Evolutionary conservation across 495 filamentous ascomycete genomes (phyloP).

Genomic region (Aspergillus saccharolyticus): DNA sequence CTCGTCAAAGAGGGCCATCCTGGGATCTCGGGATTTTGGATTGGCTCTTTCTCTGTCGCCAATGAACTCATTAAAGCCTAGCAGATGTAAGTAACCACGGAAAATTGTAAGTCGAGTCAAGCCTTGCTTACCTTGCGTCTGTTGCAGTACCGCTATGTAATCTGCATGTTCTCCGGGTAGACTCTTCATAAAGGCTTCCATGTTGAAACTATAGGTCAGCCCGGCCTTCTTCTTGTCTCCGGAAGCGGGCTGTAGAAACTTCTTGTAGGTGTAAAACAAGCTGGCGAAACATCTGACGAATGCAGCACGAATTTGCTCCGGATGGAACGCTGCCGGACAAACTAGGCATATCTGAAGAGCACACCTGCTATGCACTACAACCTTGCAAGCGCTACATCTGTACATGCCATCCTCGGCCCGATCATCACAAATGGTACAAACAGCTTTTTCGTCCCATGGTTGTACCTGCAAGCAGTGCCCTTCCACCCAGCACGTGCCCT

Average conservation of each 20-base stretch:
- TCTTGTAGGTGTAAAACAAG: constrained; percentile 92
- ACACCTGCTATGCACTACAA: constrained; percentile 75
- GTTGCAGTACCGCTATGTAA: constrained; percentile 79
- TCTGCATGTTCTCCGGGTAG: constrained; percentile 87
- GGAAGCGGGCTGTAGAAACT: constrained; percentile 67
- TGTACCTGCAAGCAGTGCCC: constrained; percentile 84
- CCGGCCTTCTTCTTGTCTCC: constrained; percentile 83
- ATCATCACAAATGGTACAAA: constrained; percentile 87
- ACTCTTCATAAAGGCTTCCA: constrained; percentile 87
- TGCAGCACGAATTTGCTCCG: constrained; percentile 85
- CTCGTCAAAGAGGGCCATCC: constrained; percentile 88
- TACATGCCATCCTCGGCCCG: constrained; percentile 86
- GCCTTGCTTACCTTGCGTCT: constrained; percentile 74
- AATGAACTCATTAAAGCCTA: constrained; percentile 95
- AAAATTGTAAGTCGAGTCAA: neutral
- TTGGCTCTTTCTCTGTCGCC: constrained; percentile 70
- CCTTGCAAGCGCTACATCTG: constrained; percentile 73
- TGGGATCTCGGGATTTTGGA: constrained; percentile 51
- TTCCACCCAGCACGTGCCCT: constrained; percentile 86
- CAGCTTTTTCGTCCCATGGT: constrained; percentile 58
- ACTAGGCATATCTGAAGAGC: constrained; percentile 75
- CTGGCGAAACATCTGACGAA: constrained; percentile 94
- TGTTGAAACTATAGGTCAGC: constrained; percentile 86
- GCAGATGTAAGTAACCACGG: constrained; percentile 1
- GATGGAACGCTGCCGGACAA: constrained; percentile 83